Conservation (phyloP, 257 asterid genomes). For the Dorcoceras hygrometricum region DNA sequence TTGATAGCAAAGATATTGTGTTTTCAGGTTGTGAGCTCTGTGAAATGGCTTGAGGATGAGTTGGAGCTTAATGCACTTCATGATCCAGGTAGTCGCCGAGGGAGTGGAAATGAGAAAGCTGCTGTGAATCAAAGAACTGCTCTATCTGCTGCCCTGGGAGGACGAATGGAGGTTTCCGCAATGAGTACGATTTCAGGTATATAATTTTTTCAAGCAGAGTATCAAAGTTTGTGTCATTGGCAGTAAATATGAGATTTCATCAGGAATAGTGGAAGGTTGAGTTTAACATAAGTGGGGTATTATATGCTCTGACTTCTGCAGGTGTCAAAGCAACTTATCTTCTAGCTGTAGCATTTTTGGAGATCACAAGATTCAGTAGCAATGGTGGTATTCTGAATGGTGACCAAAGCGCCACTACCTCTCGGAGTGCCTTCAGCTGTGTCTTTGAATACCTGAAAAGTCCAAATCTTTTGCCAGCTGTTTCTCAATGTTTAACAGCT, state of each 20-base stretch:
- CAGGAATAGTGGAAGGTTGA: conserved; percentile 9
- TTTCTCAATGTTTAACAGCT: conserved; percentile 94
- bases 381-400: conserved; percentile 96
- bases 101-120: conserved; percentile 93
- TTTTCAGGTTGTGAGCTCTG: conserved; percentile 95
- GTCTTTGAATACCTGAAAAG: conserved; percentile 94
- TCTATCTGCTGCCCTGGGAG: conserved; percentile 95
- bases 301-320: conserved; percentile 37
- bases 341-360: conserved; percentile 93
- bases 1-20: conserved; percentile 21
- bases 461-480: conserved; percentile 90
- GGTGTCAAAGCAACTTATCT: conserved; percentile 99
- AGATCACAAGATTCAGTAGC: conserved; percentile 96
- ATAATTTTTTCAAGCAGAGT: conserved; percentile 12
- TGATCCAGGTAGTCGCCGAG: conserved; percentile 93
- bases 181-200: conserved; percentile 90
- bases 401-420: conserved; percentile 54
- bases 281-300: conserved; percentile 21
- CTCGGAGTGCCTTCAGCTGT: conserved; percentile 95
- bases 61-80: conserved; percentile 99
- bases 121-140: conserved; percentile 93
- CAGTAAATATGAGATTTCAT: conserved; percentile 9
- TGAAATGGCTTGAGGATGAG: conserved; percentile 99
- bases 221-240: conserved; percentile 23
- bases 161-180: conserved; percentile 87